These are phyloP conservation scores for Smittium mucronatum DNA, from an alignment of 371 early-diverging fungal species.

Conservation along the genomic window DNA sequence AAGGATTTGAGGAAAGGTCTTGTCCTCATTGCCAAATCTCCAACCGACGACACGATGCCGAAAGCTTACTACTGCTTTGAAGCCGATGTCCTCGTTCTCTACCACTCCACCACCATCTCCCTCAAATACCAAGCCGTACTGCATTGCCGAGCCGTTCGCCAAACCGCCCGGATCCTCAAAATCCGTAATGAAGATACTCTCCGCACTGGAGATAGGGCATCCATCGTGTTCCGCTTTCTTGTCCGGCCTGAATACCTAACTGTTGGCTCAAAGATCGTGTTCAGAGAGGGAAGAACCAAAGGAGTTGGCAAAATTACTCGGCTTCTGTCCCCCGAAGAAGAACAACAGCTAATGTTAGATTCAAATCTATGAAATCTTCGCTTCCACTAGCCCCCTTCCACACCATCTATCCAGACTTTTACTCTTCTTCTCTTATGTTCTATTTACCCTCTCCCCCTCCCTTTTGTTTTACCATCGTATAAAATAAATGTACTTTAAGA, in stretches of 20 bases:
- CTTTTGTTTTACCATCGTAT: too few species aligned
- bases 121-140: constrained; percentile 87
- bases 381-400: too few species aligned
- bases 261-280: constrained; percentile 57
- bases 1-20: constrained; percentile 74
- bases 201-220: constrained; percentile 77
- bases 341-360: constrained; percentile 12
- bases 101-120: constrained; percentile 82
- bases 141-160: constrained; percentile 79
- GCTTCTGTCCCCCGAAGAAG: constrained; percentile 20
- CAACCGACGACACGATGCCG: constrained; percentile 47
- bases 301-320: constrained; percentile 75
- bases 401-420: too few species aligned
- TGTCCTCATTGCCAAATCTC: constrained; percentile 57
- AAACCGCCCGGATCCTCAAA: constrained; percentile 52
- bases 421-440: too few species aligned
- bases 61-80: constrained; percentile 56
- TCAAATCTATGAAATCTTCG: too few species aligned
- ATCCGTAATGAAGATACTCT: constrained; percentile 63
- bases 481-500: too few species aligned
- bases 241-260: constrained; percentile 71
- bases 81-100: constrained; percentile 78
- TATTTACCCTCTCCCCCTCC: too few species aligned
- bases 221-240: constrained; percentile 68
- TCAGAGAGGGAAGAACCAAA: constrained; percentile 82